Evolutionary conservation across 2,329 filamentous ascomycete genomes (phyloP).

Genomic region (Claviceps citrina): DNA sequence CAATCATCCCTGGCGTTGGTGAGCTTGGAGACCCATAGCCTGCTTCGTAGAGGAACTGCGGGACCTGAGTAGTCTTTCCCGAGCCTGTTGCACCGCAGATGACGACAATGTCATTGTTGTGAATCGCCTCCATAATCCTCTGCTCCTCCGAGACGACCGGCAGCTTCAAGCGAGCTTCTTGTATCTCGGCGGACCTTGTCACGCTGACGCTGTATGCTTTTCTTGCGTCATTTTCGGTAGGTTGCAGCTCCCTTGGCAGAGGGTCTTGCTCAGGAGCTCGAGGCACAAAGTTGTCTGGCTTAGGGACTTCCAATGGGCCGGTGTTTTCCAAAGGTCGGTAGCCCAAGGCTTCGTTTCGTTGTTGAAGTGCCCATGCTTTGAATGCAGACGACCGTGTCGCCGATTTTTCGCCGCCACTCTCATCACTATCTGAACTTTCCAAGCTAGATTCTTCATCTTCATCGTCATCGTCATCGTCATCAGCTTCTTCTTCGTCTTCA

Average conservation of each 20-base stretch:
- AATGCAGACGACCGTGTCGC: constrained; percentile 48
- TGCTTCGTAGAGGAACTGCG: constrained; percentile 88
- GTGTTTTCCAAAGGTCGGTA: constrained; percentile 33
- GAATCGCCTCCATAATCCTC: constrained; percentile 92
- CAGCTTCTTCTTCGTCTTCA: constrained; percentile 13
- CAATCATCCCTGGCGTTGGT: constrained; percentile 80
- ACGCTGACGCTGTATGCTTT: constrained; percentile 67
- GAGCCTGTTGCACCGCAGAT: constrained; percentile 92
- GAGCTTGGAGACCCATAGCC: constrained; percentile 71
- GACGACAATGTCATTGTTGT: constrained; percentile 79
- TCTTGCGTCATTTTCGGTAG: constrained; percentile 42
- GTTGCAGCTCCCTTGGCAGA: constrained; percentile 48
- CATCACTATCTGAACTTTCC: constrained; percentile 14
- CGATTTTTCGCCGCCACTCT: constrained; percentile 14
- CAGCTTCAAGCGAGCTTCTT: constrained; percentile 61
- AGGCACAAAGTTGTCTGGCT: constrained; percentile 47
- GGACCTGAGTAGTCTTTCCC: constrained; percentile 93
- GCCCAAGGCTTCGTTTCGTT: constrained; percentile 71
- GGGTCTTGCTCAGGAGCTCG: constrained; percentile 56
- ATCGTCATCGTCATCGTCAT: constrained; percentile 20
- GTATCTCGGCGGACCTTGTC: constrained; percentile 54
- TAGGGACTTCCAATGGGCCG: constrained; percentile 35
- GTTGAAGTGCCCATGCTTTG: constrained; percentile 81
- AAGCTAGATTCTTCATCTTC: constrained; percentile 20
- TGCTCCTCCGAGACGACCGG: constrained; percentile 93